phyloP scores from a whole-genome alignment of 139 green algal genomes.

The Haematococcus sp. region DNA sequence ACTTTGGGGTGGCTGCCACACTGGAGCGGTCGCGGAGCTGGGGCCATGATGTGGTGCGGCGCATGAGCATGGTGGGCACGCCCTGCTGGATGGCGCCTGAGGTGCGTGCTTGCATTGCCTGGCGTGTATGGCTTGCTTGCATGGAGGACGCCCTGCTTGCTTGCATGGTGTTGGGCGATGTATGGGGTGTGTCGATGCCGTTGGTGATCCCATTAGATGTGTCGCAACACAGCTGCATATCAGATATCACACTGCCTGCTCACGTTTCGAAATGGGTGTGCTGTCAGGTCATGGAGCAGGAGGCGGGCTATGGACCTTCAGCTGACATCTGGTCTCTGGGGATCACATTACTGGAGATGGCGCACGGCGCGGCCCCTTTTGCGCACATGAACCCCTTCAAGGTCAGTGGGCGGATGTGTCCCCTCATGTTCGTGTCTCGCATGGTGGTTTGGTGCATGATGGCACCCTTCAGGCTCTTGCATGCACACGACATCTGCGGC shows the following conservation, averaged over 20 bases:
- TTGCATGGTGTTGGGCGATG: no score
- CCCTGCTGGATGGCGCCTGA: constrained; percentile 95
- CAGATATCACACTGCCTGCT: no score
- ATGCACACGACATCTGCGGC: not conserved
- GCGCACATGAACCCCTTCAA: constrained; percentile 29
- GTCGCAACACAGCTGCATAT: not conserved
- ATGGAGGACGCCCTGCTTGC: no score
- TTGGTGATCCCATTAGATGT: no score
- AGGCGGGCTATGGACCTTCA: constrained; percentile 58
- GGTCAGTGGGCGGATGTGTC: constrained; percentile 48
- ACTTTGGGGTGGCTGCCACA: constrained; percentile 89
- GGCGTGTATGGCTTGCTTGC: no score
- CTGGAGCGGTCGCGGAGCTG: constrained; percentile 64
- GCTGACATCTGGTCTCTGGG: constrained; percentile 98
- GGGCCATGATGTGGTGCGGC: constrained; percentile 8
- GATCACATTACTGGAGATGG: constrained; percentile 96
- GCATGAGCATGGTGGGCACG: constrained; percentile 25
- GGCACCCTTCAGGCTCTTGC: not conserved
- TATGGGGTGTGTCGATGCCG: no score
- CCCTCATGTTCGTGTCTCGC: constrained; percentile 90
- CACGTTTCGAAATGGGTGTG: no score
- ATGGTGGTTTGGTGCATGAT: constrained; percentile 43
- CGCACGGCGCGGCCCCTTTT: constrained; percentile 97
- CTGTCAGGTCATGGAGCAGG: constrained; percentile 6
- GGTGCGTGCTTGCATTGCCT: constrained; percentile 65